phyloP scores from a whole-genome alignment of 768 basidiomycete genomes.

The Neoboletus subvelutipes region DNA sequence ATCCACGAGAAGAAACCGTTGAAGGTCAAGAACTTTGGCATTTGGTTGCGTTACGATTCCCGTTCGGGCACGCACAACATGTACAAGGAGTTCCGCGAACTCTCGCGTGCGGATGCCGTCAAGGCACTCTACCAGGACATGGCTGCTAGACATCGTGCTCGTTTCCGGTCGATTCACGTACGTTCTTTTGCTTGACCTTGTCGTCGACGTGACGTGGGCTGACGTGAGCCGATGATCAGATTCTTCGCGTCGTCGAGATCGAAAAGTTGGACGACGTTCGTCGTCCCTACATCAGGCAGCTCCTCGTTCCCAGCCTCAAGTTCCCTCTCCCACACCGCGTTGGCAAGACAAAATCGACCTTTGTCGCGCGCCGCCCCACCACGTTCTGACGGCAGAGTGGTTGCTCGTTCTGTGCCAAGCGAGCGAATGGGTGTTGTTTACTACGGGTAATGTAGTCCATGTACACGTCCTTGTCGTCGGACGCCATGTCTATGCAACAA shows the following conservation, averaged over 20 bases:
- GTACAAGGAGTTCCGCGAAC: slow-evolving; percentile 99
- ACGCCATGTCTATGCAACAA: slow-evolving; percentile 16
- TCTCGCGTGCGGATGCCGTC: slow-evolving; percentile 91
- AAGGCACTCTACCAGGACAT: slow-evolving; percentile 99
- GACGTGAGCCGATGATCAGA: slow-evolving; percentile 45
- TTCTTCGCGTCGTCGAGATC: slow-evolving; percentile 96
- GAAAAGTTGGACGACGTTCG: slow-evolving; percentile 89
- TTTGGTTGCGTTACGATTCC: slow-evolving; percentile 99
- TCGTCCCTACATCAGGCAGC: slow-evolving; percentile 97
- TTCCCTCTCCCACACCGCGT: slow-evolving; percentile 97
- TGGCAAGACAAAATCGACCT: slow-evolving; percentile 72
- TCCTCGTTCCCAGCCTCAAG: slow-evolving; percentile 84
- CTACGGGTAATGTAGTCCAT: slow-evolving; percentile 12
- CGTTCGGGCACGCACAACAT: slow-evolving; percentile 99
- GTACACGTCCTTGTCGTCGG: slow-evolving; percentile 8
- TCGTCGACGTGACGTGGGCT: neutral
- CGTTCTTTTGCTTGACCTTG: slow-evolving; percentile 27
- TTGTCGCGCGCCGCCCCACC: slow-evolving; percentile 72
- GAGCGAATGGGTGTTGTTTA: neutral
- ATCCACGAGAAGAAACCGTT: slow-evolving; percentile 97
- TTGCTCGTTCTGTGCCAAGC: neutral
- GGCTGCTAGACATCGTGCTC: slow-evolving; percentile 98
- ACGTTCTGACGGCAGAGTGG: slow-evolving; percentile 54
- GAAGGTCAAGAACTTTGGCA: slow-evolving; percentile 99
- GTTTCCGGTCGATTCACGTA: slow-evolving; percentile 98